Conservation (phyloP, 2,329 filamentous ascomycete species). For the Xylariaceae sp. region DNA sequence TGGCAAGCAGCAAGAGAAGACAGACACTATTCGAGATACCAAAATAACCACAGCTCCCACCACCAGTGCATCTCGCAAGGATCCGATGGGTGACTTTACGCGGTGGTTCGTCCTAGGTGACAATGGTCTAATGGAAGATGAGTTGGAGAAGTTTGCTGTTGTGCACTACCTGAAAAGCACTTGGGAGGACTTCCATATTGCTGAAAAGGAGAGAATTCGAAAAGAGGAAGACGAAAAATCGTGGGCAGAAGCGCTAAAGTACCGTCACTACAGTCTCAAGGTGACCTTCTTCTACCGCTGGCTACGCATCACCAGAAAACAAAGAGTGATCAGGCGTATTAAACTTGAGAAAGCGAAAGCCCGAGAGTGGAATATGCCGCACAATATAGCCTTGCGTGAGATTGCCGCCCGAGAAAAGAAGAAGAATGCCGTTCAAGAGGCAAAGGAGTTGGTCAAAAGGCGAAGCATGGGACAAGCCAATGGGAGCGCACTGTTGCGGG, state of each 20-base stretch:
- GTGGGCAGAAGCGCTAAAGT: constrained; percentile 44
- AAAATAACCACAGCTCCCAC: not conserved
- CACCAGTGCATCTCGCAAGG: constrained; percentile 26
- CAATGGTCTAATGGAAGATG: constrained; percentile 45
- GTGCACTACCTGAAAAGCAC: constrained; percentile 40
- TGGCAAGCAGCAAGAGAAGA: not conserved
- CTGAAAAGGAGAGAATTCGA: constrained; percentile 38
- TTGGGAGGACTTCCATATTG: constrained; percentile 38
- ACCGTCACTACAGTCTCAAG: constrained; percentile 44
- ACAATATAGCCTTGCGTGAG: constrained; percentile 28
- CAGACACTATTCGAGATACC: not conserved
- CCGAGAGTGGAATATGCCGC: constrained; percentile 38
- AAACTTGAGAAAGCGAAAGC: constrained; percentile 48
- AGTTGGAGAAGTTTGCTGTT: constrained; percentile 42
- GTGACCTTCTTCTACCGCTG: constrained; percentile 55
- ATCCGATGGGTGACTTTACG: constrained; percentile 46
- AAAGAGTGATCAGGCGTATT: constrained; percentile 46
- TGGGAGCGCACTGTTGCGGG: constrained; percentile 18
- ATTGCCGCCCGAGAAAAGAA: constrained; percentile 20
- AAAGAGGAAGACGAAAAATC: constrained; percentile 46
- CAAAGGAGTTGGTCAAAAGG: constrained; percentile 24
- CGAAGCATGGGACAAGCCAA: constrained; percentile 21
- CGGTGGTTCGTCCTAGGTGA: constrained; percentile 53
- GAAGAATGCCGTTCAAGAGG: constrained; percentile 21
- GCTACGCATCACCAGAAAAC: constrained; percentile 45